Conservation (phyloP, 2,329 filamentous ascomycete genomes). For the Alternaria consortialis region DNA sequence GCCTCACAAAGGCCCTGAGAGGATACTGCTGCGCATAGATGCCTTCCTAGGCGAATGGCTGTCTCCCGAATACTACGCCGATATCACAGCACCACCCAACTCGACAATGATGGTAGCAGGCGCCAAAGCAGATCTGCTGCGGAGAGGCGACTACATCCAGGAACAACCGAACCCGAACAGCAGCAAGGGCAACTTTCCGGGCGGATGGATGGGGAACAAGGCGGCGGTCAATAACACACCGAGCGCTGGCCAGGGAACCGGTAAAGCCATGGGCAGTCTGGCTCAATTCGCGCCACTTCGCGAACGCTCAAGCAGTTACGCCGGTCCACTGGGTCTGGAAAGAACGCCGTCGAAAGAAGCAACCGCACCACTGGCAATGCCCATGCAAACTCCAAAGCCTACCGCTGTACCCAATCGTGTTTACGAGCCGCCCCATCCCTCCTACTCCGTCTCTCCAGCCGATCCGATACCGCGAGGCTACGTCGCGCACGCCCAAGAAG, state of each 20-base stretch:
- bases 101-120: constrained; percentile 87
- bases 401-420: constrained; percentile 34
- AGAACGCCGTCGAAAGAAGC: constrained; percentile 40
- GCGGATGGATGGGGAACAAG: constrained; percentile 61
- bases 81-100: constrained; percentile 86
- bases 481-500: constrained; percentile 87
- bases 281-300: constrained; percentile 52
- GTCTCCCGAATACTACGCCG: constrained; percentile 89
- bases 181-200: constrained; percentile 61
- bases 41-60: constrained; percentile 97
- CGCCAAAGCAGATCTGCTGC: constrained; percentile 86
- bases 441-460: constrained; percentile 81
- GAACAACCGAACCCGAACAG: constrained; percentile 51
- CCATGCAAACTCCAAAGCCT: constrained; percentile 26
- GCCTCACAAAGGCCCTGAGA: constrained; percentile 46
- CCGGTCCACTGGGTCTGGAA: constrained; percentile 29
- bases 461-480: constrained; percentile 88
- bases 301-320: constrained; percentile 58
- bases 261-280: constrained; percentile 46
- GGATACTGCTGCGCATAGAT: constrained; percentile 75
- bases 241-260: constrained; percentile 29
- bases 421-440: constrained; percentile 80
- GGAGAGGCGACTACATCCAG: constrained; percentile 73
- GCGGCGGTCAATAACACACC: constrained; percentile 29
- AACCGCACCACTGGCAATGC: constrained; percentile 23